phyloP scores from a whole-genome alignment of 1,284 basidiomycete genomes.

The Ganoderma leucocontextum region DNA sequence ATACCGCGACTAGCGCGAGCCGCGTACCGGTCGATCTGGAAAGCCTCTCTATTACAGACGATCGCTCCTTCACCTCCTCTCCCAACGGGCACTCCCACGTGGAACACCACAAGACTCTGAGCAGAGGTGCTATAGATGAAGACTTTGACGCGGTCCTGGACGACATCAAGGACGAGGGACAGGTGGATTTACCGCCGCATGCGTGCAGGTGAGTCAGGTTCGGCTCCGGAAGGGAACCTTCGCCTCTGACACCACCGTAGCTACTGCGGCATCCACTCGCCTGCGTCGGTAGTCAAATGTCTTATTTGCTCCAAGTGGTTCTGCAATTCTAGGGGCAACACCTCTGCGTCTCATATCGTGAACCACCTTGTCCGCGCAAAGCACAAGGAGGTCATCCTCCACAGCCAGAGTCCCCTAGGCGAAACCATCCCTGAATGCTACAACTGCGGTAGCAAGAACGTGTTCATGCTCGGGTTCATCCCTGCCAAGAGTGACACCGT shows the following conservation, averaged over 20 bases:
- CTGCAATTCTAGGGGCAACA: constrained; percentile 99
- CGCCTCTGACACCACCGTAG: constrained; percentile 50
- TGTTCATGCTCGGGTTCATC: constrained; percentile 99
- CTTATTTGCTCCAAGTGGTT: constrained; percentile 98
- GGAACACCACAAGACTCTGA: constrained; percentile 42
- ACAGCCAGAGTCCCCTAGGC: constrained; percentile 94
- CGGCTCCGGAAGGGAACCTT: constrained; percentile 14
- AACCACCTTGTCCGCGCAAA: constrained; percentile 99
- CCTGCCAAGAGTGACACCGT: constrained; percentile 99
- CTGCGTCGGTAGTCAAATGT: constrained; percentile 97
- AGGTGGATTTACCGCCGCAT: constrained; percentile 86
- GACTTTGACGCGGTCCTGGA: constrained; percentile 89
- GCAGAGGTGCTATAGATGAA: constrained; percentile 66
- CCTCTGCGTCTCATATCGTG: constrained; percentile 98
- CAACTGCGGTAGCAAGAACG: constrained; percentile 99
- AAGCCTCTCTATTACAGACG: constrained; percentile 69
- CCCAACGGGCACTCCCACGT: constrained; percentile 49
- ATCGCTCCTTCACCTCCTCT: constrained; percentile 48
- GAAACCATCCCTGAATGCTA: constrained; percentile 99
- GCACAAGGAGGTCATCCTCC: constrained; percentile 98
- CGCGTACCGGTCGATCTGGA: constrained; percentile 67
- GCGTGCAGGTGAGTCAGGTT: constrained; percentile 85
- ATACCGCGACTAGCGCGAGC: constrained; percentile 51
- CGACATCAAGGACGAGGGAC: constrained; percentile 86
- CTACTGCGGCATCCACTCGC: constrained; percentile 99